phyloP scores from a whole-genome alignment of 495 filamentous ascomycete genomes.

The Neurospora discreta region DNA sequence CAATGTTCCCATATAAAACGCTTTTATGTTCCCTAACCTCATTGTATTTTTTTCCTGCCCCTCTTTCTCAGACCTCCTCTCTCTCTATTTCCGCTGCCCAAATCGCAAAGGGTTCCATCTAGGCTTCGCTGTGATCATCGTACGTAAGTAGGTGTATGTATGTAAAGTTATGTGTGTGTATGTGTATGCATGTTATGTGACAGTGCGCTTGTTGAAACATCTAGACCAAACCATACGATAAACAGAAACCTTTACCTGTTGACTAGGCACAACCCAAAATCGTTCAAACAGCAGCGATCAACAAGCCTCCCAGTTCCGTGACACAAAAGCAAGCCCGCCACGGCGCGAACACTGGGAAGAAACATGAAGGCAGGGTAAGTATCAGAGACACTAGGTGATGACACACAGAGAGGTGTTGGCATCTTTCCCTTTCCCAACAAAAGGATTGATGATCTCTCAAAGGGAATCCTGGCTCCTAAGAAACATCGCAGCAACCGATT shows the following conservation, averaged over 20 bases:
- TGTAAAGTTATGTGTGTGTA: background rate
- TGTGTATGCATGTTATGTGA: background rate
- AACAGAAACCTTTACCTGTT: background rate
- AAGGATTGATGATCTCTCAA: background rate
- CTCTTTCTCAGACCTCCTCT: background rate
- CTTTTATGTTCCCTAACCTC: background rate
- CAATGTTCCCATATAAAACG: background rate
- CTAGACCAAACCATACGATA: background rate
- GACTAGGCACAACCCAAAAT: background rate
- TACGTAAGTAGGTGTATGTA: background rate
- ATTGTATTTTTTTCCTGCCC: background rate
- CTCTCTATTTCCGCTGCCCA: background rate
- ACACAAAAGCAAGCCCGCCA: background rate
- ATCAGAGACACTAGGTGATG: background rate
- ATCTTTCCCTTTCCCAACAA: background rate
- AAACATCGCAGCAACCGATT: background rate
- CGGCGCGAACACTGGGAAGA: background rate
- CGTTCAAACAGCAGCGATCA: background rate
- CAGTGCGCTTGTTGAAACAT: background rate
- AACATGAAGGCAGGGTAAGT: background rate
- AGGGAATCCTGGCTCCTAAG: background rate
- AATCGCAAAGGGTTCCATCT: background rate
- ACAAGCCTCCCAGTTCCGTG: background rate
- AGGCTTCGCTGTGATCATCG: background rate
- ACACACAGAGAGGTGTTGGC: background rate